Conservation (phyloP, 805 yeast species). For the Jamesozyma jinghongensis region DNA sequence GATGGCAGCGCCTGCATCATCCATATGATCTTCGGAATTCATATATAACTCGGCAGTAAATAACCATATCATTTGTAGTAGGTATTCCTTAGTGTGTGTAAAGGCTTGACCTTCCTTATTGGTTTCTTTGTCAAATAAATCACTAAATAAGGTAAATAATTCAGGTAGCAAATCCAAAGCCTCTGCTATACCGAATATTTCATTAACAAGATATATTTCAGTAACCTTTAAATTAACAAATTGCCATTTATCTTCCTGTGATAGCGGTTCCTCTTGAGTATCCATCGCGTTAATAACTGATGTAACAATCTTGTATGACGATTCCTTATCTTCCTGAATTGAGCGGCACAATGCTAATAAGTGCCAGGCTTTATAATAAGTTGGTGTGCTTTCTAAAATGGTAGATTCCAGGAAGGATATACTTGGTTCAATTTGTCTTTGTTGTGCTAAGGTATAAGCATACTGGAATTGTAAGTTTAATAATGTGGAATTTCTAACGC, state of each 20-base stretch:
- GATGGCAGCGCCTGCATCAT: slow-evolving; percentile 63
- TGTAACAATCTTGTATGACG: slow-evolving; percentile 48
- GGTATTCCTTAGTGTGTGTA: slow-evolving; percentile 26
- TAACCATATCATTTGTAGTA: slow-evolving; percentile 63
- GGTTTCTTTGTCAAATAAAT: slow-evolving; percentile 32
- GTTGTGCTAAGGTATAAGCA: slow-evolving; percentile 40
- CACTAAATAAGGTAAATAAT: slow-evolving; percentile 49
- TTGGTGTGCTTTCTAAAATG: slow-evolving; percentile 43
- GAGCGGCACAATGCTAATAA: slow-evolving; percentile 56
- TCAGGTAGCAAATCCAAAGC: slow-evolving; percentile 60
- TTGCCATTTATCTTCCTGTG: slow-evolving; percentile 33
- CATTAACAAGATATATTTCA: slow-evolving; percentile 59
- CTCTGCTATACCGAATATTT: slow-evolving; percentile 45
- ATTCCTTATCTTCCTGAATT: slow-evolving; percentile 46
- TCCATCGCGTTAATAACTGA: slow-evolving; percentile 40
- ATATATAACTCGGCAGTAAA: slow-evolving; percentile 60
- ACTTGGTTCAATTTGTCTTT: slow-evolving; percentile 36
- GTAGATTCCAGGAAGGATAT: slow-evolving; percentile 38
- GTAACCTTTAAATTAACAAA: slow-evolving; percentile 65
- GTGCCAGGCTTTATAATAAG: slow-evolving; percentile 57
- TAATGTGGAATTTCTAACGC: neutral
- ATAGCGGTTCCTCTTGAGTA: slow-evolving; percentile 12
- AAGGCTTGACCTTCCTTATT: slow-evolving; percentile 4
- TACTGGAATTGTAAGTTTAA: slow-evolving; percentile 33
- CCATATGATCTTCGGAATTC: slow-evolving; percentile 32